These are phyloP conservation scores for Parsonsia alboflavescens DNA, from an alignment of 257 asterid species.

Conservation along the genomic window DNA sequence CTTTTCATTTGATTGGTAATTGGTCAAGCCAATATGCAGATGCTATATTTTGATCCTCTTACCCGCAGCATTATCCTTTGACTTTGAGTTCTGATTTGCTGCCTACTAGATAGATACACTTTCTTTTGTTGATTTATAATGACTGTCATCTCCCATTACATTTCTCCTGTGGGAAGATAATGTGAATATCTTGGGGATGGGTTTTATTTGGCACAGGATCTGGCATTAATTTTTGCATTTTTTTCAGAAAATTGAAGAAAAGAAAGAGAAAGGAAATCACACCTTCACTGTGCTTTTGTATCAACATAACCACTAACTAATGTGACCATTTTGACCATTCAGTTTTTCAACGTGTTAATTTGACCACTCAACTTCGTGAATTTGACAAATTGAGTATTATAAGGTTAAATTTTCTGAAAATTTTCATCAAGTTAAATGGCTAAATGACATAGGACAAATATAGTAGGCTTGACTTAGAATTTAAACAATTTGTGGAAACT, in stretches of 20 bases:
- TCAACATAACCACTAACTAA: too few relatives aligned
- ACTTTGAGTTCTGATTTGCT: background rate
- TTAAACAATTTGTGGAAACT: too few relatives aligned
- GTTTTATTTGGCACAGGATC: background rate
- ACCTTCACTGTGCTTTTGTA: background rate
- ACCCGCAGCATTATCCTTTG: background rate
- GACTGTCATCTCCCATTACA: background rate
- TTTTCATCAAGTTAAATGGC: too few relatives aligned
- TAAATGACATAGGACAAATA: too few relatives aligned
- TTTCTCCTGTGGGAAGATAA: background rate
- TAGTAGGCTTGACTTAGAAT: too few relatives aligned
- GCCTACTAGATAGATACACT: background rate
- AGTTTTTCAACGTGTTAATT: too few relatives aligned
- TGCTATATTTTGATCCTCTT: background rate
- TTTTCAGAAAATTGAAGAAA: background rate
- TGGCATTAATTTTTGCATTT: too few relatives aligned
- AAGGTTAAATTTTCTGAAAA: too few relatives aligned
- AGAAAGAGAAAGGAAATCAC: background rate
- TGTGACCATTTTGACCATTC: too few relatives aligned
- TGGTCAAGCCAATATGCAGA: background rate
- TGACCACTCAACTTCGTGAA: too few relatives aligned
- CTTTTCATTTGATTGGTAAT: background rate
- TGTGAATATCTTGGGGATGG: background rate
- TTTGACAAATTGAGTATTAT: too few relatives aligned
- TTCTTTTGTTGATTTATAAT: background rate